These are phyloP conservation scores for Stagonosporopsis vannaccii DNA, from an alignment of 2,329 filamentous ascomycete genomes.

Conservation along the genomic window DNA sequence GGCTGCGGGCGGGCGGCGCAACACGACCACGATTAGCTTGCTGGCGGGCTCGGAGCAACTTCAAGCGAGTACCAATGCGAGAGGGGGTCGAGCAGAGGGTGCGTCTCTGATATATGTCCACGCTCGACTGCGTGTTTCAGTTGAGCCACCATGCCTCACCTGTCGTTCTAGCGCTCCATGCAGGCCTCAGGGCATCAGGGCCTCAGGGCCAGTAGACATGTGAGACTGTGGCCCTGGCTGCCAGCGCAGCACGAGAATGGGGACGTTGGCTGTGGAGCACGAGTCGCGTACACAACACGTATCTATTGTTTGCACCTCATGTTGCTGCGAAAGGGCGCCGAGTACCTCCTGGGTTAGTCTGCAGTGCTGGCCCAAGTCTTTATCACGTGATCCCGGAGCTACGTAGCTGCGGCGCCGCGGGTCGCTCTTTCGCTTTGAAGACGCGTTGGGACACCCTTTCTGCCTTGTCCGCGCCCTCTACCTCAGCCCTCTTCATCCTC, in stretches of 20 bases:
- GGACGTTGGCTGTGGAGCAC: not conserved
- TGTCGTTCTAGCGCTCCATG: slow-evolving; percentile 26
- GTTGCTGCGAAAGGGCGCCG: slow-evolving; percentile 2
- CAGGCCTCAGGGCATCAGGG: slow-evolving; percentile 8
- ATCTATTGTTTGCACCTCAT: not conserved
- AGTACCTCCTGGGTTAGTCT: not conserved
- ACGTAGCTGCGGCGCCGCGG: slow-evolving; percentile 24
- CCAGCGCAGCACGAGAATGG: not conserved
- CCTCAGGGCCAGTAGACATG: slow-evolving; percentile 10
- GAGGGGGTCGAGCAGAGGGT: slow-evolving; percentile 8
- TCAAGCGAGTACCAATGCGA: slow-evolving; percentile 13
- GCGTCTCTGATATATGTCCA: slow-evolving; percentile 18
- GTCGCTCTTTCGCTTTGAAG: slow-evolving; percentile 31
- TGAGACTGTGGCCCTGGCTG: not conserved
- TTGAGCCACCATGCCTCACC: slow-evolving; percentile 35
- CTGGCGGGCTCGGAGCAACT: slow-evolving; percentile 13
- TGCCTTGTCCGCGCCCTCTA: slow-evolving; percentile 28
- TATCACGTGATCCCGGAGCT: slow-evolving; percentile 6
- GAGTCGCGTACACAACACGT: slow-evolving; percentile 10
- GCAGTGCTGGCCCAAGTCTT: no score
- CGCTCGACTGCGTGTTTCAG: slow-evolving; percentile 21
- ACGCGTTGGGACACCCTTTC: slow-evolving; percentile 27
- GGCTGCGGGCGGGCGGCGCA: slow-evolving; percentile 22
- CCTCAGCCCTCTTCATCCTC: slow-evolving; percentile 22
- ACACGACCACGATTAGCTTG: slow-evolving; percentile 15